Evolutionary conservation across 371 early-diverging fungal genomes (phyloP), one percentile per base, ranked within the genome.

Genomic region (Encephalitozoon hellem): DNA sequence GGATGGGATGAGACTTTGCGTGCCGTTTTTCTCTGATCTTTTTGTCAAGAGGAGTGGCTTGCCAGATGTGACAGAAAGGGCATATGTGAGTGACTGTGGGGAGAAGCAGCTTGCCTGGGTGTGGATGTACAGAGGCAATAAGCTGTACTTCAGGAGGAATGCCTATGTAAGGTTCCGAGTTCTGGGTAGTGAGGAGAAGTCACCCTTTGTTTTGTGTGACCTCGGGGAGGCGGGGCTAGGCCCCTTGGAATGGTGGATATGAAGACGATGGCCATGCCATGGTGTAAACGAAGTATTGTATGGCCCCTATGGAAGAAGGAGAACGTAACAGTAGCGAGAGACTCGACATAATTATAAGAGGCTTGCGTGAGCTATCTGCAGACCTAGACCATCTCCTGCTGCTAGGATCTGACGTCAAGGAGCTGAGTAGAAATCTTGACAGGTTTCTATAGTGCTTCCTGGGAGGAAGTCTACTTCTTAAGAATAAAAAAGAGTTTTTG

Each of bases 171-270:
- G 69, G n/a, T 65, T 76, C 28, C 70, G 67, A 71, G 74, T 79
- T 38, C 34, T 75, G 25, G 30, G 53, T 25, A 18, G 26, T 51
- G 30, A 67, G 21, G 4, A 67, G n/a, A 41, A 51, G 25, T 25
- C 43, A 28, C 21, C 15, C 23, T 1, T n/a, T 23, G 42, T 76
- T 12, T 6, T 39, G 23, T 63, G 54, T 41, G 32, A 15, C 51
- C 55, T 79, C 41, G 70, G 70, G 4, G 72, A 79, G 34, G 34
- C 39, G 4, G 80, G 80, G 2, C 47, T 74, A 28, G 80, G 80
- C 1, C 75, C 75, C 3, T n/a, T 71, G 5, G 30, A 30, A 9
- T 79, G 80, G 80, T 79, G 80, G 80, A 41, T 74, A 25, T 79
- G 55, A 66, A 28, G 39, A 9, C 3, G 4, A 21, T 15, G 21